Conservation (phyloP, 331 rosid species). For the Telfairia occidentalis region DNA sequence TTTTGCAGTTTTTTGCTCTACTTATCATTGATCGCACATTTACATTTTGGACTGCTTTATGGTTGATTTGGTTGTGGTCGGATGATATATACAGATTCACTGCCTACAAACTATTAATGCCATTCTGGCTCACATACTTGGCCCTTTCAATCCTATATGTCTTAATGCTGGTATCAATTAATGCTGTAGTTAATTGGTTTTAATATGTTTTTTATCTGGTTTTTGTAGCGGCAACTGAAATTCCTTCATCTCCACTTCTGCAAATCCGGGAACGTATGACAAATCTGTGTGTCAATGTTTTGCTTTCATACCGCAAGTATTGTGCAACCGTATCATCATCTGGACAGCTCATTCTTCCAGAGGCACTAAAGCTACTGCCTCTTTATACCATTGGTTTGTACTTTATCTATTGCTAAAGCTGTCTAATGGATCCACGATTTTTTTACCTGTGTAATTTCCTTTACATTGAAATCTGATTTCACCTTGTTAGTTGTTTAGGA, state of each 20-base stretch:
- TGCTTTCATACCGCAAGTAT: constrained; percentile 80
- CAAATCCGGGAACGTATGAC: constrained; percentile 84
- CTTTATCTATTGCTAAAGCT: neutral
- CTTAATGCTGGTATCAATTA: neutral
- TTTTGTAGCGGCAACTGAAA: constrained; percentile 69
- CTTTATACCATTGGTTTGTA: constrained; percentile 76
- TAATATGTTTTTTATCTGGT: constrained; percentile 11
- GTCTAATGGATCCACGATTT: neutral
- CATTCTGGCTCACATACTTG: neutral
- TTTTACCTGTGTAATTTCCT: neutral
- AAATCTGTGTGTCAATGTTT: constrained; percentile 66
- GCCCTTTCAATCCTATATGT: neutral
- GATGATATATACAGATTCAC: neutral
- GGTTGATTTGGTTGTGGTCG: neutral
- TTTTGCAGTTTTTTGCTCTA: neutral
- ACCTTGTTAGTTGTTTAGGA: neutral
- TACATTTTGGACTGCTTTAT: neutral
- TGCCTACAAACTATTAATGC: neutral
- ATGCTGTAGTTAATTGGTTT: neutral
- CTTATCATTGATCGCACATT: neutral
- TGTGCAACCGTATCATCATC: constrained; percentile 94
- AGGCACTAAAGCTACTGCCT: constrained; percentile 97
- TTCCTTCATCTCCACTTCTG: constrained; percentile 59
- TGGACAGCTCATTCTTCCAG: constrained; percentile 96
- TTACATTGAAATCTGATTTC: neutral